phyloP scores from a whole-genome alignment of 129 eudicot species.

The Flaveria bidentis region DNA sequence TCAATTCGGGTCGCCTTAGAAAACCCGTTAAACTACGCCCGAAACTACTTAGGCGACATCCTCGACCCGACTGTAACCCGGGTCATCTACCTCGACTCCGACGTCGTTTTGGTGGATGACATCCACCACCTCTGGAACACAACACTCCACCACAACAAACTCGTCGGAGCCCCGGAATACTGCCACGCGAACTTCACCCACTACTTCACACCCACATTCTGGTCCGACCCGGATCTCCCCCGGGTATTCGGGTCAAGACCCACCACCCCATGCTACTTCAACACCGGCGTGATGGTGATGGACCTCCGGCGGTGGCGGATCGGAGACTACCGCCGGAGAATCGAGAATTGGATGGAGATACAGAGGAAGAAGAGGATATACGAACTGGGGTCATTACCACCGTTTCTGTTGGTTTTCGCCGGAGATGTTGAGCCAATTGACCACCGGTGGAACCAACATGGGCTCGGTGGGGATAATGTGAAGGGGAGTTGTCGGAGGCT shows the following conservation, averaged over 20 bases:
- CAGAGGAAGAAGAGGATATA: constrained; percentile 69
- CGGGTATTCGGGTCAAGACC: constrained; percentile 37
- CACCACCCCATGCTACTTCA: constrained; percentile 66
- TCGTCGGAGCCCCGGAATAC: constrained; percentile 94
- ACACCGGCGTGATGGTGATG: constrained; percentile 98
- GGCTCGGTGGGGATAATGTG: constrained; percentile 90
- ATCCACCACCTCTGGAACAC: constrained; percentile 66
- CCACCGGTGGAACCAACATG: constrained; percentile 94
- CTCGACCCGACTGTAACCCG: constrained; percentile 81
- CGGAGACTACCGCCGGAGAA: constrained; percentile 55
- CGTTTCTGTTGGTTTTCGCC: constrained; percentile 71
- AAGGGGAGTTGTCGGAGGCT: constrained; percentile 74
- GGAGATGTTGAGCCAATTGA: constrained; percentile 73
- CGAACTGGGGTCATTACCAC: constrained; percentile 82
- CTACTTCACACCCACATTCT: constrained; percentile 71
- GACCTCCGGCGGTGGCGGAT: constrained; percentile 64
- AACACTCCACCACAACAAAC: constrained; percentile 30
- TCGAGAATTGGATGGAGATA: constrained; percentile 84
- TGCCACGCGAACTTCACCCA: constrained; percentile 84
- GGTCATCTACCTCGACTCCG: constrained; percentile 83
- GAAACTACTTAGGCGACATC: constrained; percentile 82
- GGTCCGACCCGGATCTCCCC: constrained; percentile 70
- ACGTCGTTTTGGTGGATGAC: constrained; percentile 75
- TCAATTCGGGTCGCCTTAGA: constrained; percentile 70
- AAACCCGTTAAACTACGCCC: constrained; percentile 91